Evolutionary conservation across 2,329 filamentous ascomycete genomes (phyloP).

Genomic region (Furcasterigmium furcatum): DNA sequence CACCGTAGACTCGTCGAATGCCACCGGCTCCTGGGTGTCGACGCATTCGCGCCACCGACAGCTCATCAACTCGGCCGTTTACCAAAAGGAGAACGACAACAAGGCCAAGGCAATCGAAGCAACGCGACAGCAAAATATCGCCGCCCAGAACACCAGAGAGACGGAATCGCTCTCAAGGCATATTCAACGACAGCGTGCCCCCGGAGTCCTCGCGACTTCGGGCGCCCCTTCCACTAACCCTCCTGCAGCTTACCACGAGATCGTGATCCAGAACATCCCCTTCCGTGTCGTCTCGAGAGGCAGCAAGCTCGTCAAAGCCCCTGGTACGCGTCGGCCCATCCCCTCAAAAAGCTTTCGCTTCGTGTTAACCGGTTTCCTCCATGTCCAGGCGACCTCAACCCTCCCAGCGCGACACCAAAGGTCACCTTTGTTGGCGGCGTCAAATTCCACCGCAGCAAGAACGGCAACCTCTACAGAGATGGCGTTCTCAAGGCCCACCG

Average conservation of each 20-base stretch:
- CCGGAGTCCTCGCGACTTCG: constrained; percentile 4
- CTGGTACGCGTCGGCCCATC: constrained; percentile 51
- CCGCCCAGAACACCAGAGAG: constrained; percentile 52
- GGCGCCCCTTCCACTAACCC: constrained; percentile 16
- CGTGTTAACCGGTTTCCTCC: constrained; percentile 18
- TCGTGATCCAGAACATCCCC: constrained; percentile 67
- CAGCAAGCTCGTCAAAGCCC: constrained; percentile 74
- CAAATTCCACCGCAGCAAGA: constrained; percentile 80
- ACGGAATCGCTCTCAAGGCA: constrained; percentile 53
- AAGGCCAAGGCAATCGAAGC: constrained; percentile 70
- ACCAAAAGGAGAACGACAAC: constrained; percentile 68
- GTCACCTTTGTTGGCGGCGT: constrained; percentile 70
- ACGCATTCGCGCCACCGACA: constrained; percentile 76
- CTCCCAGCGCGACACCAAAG: constrained; percentile 70
- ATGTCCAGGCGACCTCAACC: constrained; percentile 58
- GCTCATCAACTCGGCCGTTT: constrained; percentile 77
- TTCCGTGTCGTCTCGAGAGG: constrained; percentile 74
- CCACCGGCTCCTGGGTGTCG: constrained; percentile 59
- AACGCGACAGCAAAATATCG: constrained; percentile 56
- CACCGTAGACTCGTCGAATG: constrained; percentile 28
- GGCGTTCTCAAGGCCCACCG: constrained; percentile 72
- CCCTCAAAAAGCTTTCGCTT: neutral
- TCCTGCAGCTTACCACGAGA: constrained; percentile 47
- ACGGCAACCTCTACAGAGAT: constrained; percentile 79
- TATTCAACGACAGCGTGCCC: constrained; percentile 27